Evolutionary conservation across 352 stramenopile species (phyloP), one percentile per base, ranked within the genome.

Genomic region (Pythium utonaiense): DNA sequence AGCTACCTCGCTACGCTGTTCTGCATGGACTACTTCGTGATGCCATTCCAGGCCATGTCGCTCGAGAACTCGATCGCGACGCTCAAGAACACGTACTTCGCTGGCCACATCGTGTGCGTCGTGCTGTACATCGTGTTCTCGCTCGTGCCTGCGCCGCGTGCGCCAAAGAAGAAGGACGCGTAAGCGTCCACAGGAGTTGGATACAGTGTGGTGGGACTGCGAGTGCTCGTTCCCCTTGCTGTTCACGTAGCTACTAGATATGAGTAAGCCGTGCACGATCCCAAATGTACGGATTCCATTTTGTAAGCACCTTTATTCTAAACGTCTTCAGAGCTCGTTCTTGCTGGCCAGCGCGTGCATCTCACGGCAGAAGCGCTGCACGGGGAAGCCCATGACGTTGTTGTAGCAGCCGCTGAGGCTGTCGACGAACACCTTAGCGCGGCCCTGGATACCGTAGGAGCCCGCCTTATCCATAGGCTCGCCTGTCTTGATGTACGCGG

Each of bases 401-500:
- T 96, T 97, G 66, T 81, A 91, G 73, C 88, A 97, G 48, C 91
- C 91, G n/a, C 83, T 66, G 27, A 97, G 62, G 31, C 75, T 75
- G 22, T 66, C 62, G 13, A 97, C 80, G 53, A 97, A 95, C 59
- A 82, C 91, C 14, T 86, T 84, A 13, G 81, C 84, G 16, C 68
- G 67, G 53, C 78, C 88, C 73, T 97, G 89, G 51, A 98, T 90
- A 9, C 90, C 91, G 67, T 97, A 98, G 6, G 84, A 73, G 31
- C 91, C 90, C 1, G 90, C 86, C 61, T 98, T 98, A 68, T 98
- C 91, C 89, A 97, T 96, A 1, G 91, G 89, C 60, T 97, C 89
- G 3, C 84, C 85, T 1, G 83, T 96, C 25, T 77, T 73, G 48
- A 96, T 93, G 60, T 98, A 98, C 22, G 76, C 86, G 88, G 55